Base-by-base conservation (phyloP, 108 stramenopile species). In the Nitzschia sp. region DNA sequence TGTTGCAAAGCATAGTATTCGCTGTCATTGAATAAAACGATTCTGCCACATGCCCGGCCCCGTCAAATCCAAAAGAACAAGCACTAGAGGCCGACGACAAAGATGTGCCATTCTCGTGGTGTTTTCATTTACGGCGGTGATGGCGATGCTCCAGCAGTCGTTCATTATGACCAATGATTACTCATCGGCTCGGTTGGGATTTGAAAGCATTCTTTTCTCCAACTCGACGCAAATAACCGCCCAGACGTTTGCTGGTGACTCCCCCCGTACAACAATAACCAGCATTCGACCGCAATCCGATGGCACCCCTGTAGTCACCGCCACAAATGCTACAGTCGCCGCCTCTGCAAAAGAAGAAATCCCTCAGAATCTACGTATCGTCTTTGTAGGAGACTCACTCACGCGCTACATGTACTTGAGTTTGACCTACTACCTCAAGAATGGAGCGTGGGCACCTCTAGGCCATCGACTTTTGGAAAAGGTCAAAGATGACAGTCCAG, bases 351-450 rank as follows among this genome's bases (percentile, higher is more conserved):
- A n/a, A n/a, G 38, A 42, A 9, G 13, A 9, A 13, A 13, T 42
- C 13, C 38, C 9, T 6, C 24, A 34, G 57, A 66, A 68, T 24
- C 35, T 64, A 1, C 55, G 54, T 27, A 18, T 82, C 5, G 67
- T 66, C 57, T 74, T 82, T 62, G 58, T 78, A 0, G 82, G 82
- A 15, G 82, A 82, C 38, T 76, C 74, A 1, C 38, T 82, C n/a
- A 62, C 82, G 4, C 32, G 82, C 1, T 82, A 82, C 57, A 72
- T 70, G 54, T 78, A 66, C 51, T 54, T 82, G 33, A 68, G 62
- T 47, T 38, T 82, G 63, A 77, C 55, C 23, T 68, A 75, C 59
- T 66, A 46, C 8, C 36, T 71, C n/a, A 33, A 48, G 45, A 34
- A 59, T 46, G 66, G 21, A 26, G 32, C 34, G 15, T 62, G 61